Conservation (phyloP, 306 rosid species). For the Quercus gilva region DNA sequence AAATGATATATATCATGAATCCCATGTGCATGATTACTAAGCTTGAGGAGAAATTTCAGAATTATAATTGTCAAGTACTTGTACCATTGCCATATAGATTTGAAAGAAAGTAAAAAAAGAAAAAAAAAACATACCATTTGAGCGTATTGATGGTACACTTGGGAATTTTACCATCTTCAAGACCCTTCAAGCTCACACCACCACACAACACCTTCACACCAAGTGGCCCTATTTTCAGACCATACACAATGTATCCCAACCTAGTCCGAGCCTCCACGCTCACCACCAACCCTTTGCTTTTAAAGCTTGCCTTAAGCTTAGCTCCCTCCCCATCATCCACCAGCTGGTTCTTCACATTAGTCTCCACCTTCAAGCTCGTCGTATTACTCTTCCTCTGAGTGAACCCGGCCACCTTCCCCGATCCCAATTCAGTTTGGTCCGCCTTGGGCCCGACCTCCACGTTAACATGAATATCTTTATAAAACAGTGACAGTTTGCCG, state of each 20-base stretch:
- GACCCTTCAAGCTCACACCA: constrained; percentile 40
- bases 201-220: constrained; percentile 48
- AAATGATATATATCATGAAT: no score
- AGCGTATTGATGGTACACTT: constrained; percentile 47
- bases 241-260: constrained; percentile 29
- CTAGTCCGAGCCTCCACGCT: constrained; percentile 36
- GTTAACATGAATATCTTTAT: background rate
- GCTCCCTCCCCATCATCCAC: constrained; percentile 35
- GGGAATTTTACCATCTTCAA: constrained; percentile 51
- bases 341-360: constrained; percentile 26
- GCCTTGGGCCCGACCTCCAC: constrained; percentile 24
- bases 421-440: constrained; percentile 24
- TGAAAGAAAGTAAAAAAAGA: no score
- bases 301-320: constrained; percentile 25
- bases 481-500: constrained; percentile 36
- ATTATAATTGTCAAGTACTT: no score
- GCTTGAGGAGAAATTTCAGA: no score
- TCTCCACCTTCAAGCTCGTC: constrained; percentile 42
- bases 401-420: constrained; percentile 23
- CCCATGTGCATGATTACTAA: no score
- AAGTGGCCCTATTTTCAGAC: constrained; percentile 40
- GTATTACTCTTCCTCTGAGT: constrained; percentile 27
- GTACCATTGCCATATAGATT: no score
- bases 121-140: constrained; percentile 43
- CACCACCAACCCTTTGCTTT: constrained; percentile 42